Evolutionary conservation across 176 grass and related monocot genomes (phyloP).

Genomic region (Rhipidocladum racemiflorum): DNA sequence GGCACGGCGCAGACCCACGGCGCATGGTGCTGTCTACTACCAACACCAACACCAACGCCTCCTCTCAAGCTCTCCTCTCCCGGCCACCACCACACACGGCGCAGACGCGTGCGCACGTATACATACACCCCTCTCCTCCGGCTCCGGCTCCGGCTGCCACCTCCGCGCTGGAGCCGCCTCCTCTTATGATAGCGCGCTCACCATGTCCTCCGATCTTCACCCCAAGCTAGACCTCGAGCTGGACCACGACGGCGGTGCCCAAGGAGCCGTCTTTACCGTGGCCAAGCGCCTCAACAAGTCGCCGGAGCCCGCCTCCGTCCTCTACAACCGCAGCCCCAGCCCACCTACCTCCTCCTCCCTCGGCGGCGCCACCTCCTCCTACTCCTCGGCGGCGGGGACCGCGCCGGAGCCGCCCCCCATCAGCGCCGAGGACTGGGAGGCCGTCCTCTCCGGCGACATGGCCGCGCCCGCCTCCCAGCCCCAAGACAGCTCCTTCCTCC

Average conservation of each 20-base stretch:
- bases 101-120: neutral
- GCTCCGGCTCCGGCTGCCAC: neutral
- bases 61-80: neutral
- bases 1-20: no score
- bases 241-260: neutral
- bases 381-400: neutral
- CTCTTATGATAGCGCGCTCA: neutral
- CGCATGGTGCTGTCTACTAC: no score
- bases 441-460: conserved; percentile 35
- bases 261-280: neutral
- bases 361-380: neutral
- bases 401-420: conserved; percentile 25
- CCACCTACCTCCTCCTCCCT: conserved; percentile 30
- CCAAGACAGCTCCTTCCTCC: conserved; percentile 35
- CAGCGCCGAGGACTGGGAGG: conserved; percentile 37
- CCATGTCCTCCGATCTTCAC: conserved; percentile 8
- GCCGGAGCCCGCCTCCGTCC: conserved; percentile 50
- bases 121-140: neutral
- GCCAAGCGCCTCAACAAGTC: conserved; percentile 15
- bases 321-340: conserved; percentile 53
- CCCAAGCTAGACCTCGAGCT: neutral
- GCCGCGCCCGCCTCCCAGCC: neutral
- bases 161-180: neutral
- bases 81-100: neutral
- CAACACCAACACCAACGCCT: neutral